Base-by-base conservation (phyloP, 2,329 filamentous ascomycete genomes). In the Botrytis fabae region DNA sequence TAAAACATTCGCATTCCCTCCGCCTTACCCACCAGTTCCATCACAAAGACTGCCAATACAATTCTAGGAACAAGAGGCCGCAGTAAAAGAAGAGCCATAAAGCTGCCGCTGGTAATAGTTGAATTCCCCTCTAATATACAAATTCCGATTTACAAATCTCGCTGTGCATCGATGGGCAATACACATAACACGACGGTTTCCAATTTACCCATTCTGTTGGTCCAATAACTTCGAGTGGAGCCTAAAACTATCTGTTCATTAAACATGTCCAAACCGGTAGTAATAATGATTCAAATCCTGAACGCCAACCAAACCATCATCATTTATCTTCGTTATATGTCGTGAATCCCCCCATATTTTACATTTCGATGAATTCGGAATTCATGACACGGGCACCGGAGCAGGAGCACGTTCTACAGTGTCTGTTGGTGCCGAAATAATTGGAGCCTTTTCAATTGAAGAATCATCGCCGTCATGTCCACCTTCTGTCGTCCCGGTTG, bases 161-260 rank as follows among this genome's bases (percentile, higher is more conserved):
- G 42, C 44, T 65, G 38, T 35, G 10, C 42, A 46, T 38, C 16
- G 57, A 54, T 18, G 28, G 14, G 25, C n/a, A 16, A 42, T 57
- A 35, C 25, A 28, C 25, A 57, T 25, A 25, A 68, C 22, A 51
- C 28, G 35, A 68, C 35, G 10, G n/a, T 57, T 10, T 68, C 65
- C 54, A 68, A 12, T 68, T 35, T 35, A 51, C 40, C 40, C 65
- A 14, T 42, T n/a, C 60, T 18, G 60, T 62, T 62, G 60, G 9
- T 42, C 65, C 65, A 57, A 68, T 57, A 25, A 25, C 65, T 48
- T 32, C 42, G 65, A 57, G 38, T 68, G 65, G 65, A 68, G 48
- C 65, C 65, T 42, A 1, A 57, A 32, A 68, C 40, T 40, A 22
- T n/a, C 48, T 10, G 14, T 28, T 42, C 65, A 68, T 68, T 57